Base-by-base conservation (phyloP, 257 asterid species). In the Nicotiana knightiana region DNA sequence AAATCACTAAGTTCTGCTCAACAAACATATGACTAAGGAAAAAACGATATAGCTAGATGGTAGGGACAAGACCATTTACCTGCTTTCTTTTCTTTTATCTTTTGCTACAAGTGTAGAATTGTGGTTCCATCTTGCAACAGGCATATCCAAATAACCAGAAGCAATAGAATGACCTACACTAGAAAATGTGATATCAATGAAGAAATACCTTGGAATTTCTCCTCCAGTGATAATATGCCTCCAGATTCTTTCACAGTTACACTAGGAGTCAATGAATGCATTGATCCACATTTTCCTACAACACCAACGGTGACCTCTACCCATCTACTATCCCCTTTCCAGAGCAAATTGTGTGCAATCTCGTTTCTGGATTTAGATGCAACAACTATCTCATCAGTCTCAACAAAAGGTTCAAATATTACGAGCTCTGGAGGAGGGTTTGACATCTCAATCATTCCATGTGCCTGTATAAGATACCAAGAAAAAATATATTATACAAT, bases 271-370 rank as follows among this genome's bases (percentile, higher is more conserved):
- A 94, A 83, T 26, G 98, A 94, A 83, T 66, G 89, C 98, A 94
- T 91, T 30, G 92, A 81, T 79, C 97, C 97, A 12, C 88, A 84
- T 82, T 89, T 86, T 83, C 98, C 98, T 13, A 94, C 39, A 18
- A 93, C 97, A 85, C 98, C 98, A 79, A 94, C 97, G 48, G 98
- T 94, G 59, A 94, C 89, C 88, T 94, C 98, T 55, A 94, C 98
- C 98, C 98, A 94, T 85, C 97, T 91, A 87, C 95, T 94, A 18
- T 77, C 71, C 83, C 98, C 97, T 86, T 91, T 82, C 98, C 98
- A 94, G 57, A 91, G 84, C 84, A 94, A 85, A 70, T 85, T 81
- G 73, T 87, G 93, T 18, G 88, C 77, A 67, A 86, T 89, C 82
- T 81, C 89, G 64, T 85, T 91, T 81, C 82, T 77, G 77, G 82